Percentiles rank a stretch among this genome's conserved stretches.
phyloP scores from a whole-genome alignment of 306 rosid species.

The Gastrolobium bilobum region DNA sequence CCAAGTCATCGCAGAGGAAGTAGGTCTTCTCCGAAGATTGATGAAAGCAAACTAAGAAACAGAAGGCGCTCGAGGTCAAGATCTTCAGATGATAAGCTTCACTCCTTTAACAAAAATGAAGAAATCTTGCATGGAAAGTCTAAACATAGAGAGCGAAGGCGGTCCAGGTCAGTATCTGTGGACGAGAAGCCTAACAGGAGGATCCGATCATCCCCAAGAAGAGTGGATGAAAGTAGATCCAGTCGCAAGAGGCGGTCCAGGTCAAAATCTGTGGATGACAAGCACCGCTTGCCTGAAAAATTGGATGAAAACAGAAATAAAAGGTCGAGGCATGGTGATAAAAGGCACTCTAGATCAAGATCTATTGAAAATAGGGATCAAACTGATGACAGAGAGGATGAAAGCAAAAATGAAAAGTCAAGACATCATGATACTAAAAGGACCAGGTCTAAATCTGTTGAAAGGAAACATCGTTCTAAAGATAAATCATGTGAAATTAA shows the following conservation, averaged over 20 bases:
- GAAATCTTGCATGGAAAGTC: conserved; percentile 63
- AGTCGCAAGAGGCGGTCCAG: conserved; percentile 74
- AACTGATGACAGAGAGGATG: conserved; percentile 57
- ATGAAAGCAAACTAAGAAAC: conserved; percentile 62
- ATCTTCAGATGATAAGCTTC: conserved; percentile 69
- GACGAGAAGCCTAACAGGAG: conserved; percentile 67
- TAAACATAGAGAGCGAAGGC: conserved; percentile 72
- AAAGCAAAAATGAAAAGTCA: conserved; percentile 59
- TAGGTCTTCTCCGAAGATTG: conserved; percentile 80
- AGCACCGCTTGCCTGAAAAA: conserved; percentile 58
- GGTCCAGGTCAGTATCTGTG: conserved; percentile 74
- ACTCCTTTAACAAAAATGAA: conserved; percentile 56
- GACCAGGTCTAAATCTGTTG: conserved; percentile 70
- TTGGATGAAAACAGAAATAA: conserved; percentile 58
- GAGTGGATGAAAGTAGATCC: conserved; percentile 69
- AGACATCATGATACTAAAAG: conserved; percentile 65
- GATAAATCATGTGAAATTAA: conserved; percentile 63
- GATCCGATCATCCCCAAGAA: conserved; percentile 71
- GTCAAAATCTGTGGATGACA: conserved; percentile 79
- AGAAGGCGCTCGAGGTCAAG: conserved; percentile 84
- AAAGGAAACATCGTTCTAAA: conserved; percentile 62
- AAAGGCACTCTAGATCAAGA: conserved; percentile 85
- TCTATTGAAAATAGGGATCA: conserved; percentile 69
- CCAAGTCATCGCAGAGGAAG: conserved; percentile 65
- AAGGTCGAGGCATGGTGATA: conserved; percentile 61